Evolutionary conservation across 331 rosid genomes (phyloP).

Genomic region (Acacia concinna): DNA sequence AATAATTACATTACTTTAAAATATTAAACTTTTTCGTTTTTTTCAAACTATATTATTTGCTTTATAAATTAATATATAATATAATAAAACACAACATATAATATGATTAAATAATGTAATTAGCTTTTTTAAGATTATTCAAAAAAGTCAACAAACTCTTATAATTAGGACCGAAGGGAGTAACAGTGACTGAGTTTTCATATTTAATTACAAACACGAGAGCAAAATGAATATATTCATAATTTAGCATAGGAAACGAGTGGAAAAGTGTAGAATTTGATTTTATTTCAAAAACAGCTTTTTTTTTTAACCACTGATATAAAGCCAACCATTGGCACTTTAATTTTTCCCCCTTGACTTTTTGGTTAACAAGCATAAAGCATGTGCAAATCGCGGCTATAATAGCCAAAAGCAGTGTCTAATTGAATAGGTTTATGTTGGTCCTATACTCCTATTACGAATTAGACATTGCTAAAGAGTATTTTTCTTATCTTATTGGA

Average conservation of each 20-base stretch:
- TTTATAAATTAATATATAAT: too few relatives aligned
- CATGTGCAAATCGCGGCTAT: slow-evolving; percentile 7
- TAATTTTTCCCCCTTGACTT: not conserved
- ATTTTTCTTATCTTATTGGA: not conserved
- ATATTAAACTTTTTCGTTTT: too few relatives aligned
- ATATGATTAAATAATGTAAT: too few relatives aligned
- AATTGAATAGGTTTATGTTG: not conserved
- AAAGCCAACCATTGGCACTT: not conserved
- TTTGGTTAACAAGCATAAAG: not conserved
- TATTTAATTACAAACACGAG: not conserved
- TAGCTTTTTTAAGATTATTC: too few relatives aligned
- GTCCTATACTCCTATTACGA: slow-evolving; percentile 13
- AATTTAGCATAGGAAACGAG: not conserved
- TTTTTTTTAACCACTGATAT: not conserved
- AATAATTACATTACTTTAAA: too few relatives aligned
- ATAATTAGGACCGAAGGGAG: too few relatives aligned
- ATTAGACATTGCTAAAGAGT: not conserved
- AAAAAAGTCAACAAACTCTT: too few relatives aligned
- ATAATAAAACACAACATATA: too few relatives aligned
- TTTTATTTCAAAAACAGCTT: not conserved
- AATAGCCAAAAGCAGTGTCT: not conserved
- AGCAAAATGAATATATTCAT: not conserved
- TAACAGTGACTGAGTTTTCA: not conserved
- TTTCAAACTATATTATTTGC: too few relatives aligned
- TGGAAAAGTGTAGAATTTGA: not conserved